Base-by-base conservation (phyloP, 495 filamentous ascomycete genomes). In the Coniosporium apollinis region DNA sequence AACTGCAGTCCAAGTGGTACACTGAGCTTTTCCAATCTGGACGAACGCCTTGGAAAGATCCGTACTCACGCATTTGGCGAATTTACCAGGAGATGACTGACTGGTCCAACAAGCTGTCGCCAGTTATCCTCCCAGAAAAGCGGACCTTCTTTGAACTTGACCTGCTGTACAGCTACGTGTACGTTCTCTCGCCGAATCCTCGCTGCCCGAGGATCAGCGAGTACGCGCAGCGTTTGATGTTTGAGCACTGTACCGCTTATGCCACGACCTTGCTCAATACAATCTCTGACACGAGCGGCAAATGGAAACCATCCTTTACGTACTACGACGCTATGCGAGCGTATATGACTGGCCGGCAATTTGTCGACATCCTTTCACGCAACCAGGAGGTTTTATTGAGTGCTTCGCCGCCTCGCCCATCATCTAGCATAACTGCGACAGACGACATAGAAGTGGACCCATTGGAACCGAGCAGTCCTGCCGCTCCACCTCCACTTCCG, bases 1-100 rank as follows among this genome's bases (percentile, higher is more conserved):
- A 73, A 33, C 64, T 78, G 28, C 70, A 93, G 47, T 94, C 87
- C 0, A 57, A 59, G 15, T 87, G 78, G 61, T 96, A 94, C 43
- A 80, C 85, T 43, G 66, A 71, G 16, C 69, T 91, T 22, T 82
- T 84, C 47, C 78, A 84, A 44, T 75, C 70, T 17, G 69, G 74
- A 16, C 66, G 67, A 5, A 60, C 68, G n/a, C 67, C 65, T 10
- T 57, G 50, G 53, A 22, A 36, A 19, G 55, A 58, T 16, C 51
- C 55, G 15, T 55, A 55, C 31, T 43, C 45, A 1, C 54, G 57
- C 33, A 38, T 60, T 8, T 55, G 53, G 53, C 38, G 38, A 13
- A 52, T 36, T 1, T 58, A 52, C 37, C 37, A 49, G 18, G 18
- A 35, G 15, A 34, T 46, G 30, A 35, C 30, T 1, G 30, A 33